Evolutionary conservation across 2,329 filamentous ascomycete genomes (phyloP).

Genomic region (Cadophora malorum): DNA sequence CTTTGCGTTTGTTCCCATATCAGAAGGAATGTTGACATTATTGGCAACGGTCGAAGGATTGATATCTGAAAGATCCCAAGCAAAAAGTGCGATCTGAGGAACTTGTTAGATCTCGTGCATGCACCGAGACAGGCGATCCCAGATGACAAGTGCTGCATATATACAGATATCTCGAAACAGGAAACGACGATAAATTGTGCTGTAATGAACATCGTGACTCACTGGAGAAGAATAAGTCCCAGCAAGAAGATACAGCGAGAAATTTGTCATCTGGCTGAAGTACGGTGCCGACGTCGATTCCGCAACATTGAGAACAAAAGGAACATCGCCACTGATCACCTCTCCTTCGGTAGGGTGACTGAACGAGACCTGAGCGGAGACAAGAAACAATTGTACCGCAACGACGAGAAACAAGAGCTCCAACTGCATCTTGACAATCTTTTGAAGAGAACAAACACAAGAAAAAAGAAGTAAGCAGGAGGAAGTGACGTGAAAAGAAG

Average conservation of each 20-base stretch:
- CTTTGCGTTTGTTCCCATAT: constrained; percentile 24
- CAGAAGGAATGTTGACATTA: constrained; percentile 25
- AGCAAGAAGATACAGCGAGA: constrained; percentile 26
- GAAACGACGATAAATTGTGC: too few relatives aligned
- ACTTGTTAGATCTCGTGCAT: constrained; percentile 4
- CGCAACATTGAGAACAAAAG: constrained; percentile 25
- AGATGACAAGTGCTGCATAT: not conserved
- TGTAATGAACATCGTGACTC: constrained; percentile 6
- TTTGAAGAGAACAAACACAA: constrained; percentile 10
- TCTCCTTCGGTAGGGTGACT: constrained; percentile 22
- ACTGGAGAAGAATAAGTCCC: constrained; percentile 28
- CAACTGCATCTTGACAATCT: constrained; percentile 24
- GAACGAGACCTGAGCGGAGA: constrained; percentile 28
- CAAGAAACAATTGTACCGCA: constrained; percentile 21
- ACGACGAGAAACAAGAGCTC: constrained; percentile 19
- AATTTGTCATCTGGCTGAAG: constrained; percentile 31
- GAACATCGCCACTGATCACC: constrained; percentile 25
- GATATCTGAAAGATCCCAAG: constrained; percentile 27
- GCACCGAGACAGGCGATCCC: not conserved
- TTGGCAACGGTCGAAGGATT: constrained; percentile 28
- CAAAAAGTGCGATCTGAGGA: constrained; percentile 24
- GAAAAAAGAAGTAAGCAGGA: not conserved
- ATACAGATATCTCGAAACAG: too few relatives aligned
- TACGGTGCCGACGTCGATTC: constrained; percentile 28
- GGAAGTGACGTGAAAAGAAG: constrained; percentile 14